phyloP scores from a whole-genome alignment of 495 filamentous ascomycete genomes.

The Lindgomyces ingoldianus region DNA sequence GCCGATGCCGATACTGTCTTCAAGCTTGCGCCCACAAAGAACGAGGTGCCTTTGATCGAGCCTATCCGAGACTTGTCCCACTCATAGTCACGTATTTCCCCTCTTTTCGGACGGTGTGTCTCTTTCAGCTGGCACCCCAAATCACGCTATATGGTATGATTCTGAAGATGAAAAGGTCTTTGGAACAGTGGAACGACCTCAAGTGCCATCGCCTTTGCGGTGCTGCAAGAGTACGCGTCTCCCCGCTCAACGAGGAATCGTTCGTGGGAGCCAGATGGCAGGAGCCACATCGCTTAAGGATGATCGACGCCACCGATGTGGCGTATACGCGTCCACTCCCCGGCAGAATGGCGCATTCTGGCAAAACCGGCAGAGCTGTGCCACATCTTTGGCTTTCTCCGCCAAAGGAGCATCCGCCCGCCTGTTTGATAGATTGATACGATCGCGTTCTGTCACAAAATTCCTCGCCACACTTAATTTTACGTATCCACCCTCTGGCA shows the following conservation, averaged over 20 bases:
- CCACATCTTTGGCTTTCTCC: neutral
- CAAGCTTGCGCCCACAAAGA: neutral
- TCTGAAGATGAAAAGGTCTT: neutral
- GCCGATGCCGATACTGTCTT: neutral
- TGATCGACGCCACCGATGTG: conserved; percentile 1
- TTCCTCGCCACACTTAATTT: neutral
- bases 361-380: conserved; percentile 4
- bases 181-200: neutral
- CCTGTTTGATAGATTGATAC: neutral
- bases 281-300: neutral
- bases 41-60: neutral
- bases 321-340: neutral
- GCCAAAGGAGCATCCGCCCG: no score
- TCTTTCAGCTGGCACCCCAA: conserved; percentile 6
- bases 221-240: conserved; percentile 14
- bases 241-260: neutral
- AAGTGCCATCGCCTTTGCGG: neutral
- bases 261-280: no score
- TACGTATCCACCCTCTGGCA: no score
- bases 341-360: neutral
- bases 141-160: neutral
- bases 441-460: neutral
- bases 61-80: neutral
- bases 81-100: neutral
- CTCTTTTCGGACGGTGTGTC: neutral